Conservation (phyloP, 1,284 basidiomycete species). For the Moesziomyces parantarcticus region DNA sequence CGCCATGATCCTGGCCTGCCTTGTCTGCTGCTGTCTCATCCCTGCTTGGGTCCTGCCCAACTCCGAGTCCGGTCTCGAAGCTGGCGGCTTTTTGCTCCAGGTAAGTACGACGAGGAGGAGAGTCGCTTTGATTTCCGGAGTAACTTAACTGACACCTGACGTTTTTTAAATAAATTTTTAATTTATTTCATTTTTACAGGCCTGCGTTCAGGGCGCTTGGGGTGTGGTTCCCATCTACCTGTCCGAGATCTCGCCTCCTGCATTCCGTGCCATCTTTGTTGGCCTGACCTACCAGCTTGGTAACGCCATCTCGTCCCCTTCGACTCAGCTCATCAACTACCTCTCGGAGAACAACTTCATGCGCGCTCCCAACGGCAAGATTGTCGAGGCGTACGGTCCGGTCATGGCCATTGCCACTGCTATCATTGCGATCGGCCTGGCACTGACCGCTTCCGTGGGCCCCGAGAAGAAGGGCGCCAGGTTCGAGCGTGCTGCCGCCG, state of each 20-base stretch:
- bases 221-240: slow-evolving; percentile 53
- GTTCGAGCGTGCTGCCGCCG: slow-evolving; percentile 49
- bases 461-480: slow-evolving; percentile 49
- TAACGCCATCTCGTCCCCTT: slow-evolving; percentile 68
- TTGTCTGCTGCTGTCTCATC: slow-evolving; percentile 43
- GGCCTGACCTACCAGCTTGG: slow-evolving; percentile 58
- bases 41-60: slow-evolving; percentile 59
- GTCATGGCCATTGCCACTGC: slow-evolving; percentile 52
- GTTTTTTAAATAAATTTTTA: slow-evolving; percentile 13
- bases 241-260: slow-evolving; percentile 44
- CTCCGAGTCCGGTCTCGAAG: slow-evolving; percentile 44
- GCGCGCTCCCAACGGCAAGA: slow-evolving; percentile 5
- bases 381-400: slow-evolving; percentile 51
- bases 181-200: slow-evolving; percentile 14
- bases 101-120: slow-evolving; percentile 13
- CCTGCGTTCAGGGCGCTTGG: slow-evolving; percentile 53
- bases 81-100: slow-evolving; percentile 53
- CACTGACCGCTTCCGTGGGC: slow-evolving; percentile 39
- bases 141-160: slow-evolving; percentile 20
- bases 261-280: slow-evolving; percentile 50
- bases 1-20: slow-evolving; percentile 41
- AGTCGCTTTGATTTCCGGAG: not conserved
- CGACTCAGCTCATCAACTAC: slow-evolving; percentile 56
- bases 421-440: slow-evolving; percentile 48
- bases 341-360: slow-evolving; percentile 45